These are phyloP conservation scores for Pelargonium cotyledonis DNA, from an alignment of 441 rosid genomes.

Conservation along the genomic window DNA sequence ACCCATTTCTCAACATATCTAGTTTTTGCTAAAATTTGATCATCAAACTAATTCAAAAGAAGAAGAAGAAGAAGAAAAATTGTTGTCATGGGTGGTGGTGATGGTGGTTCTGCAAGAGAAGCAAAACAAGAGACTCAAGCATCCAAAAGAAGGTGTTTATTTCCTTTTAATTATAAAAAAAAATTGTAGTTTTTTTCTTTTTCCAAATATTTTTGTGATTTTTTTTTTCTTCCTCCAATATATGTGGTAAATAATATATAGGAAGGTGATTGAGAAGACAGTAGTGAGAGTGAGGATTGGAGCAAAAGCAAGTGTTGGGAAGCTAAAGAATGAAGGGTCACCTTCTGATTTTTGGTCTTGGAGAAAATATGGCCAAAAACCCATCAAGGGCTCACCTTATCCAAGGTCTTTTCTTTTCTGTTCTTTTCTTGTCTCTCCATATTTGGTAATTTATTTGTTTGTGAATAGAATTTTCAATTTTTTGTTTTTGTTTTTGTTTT, in stretches of 20 bases:
- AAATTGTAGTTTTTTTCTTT: not conserved
- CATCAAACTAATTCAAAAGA: no score
- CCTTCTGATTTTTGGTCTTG: slow-evolving; percentile 58
- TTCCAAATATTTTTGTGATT: not conserved
- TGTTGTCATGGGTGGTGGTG: no score
- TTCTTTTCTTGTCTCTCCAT: not conserved
- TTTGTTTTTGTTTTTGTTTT: slow-evolving; percentile 1
- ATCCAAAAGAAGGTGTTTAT: slow-evolving; percentile 41
- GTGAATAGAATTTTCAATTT: not conserved
- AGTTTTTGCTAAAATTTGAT: no score
- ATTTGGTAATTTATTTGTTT: not conserved
- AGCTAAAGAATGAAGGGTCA: slow-evolving; percentile 50
- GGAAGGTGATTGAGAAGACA: slow-evolving; percentile 53
- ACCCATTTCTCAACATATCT: no score
- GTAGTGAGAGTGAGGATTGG: slow-evolving; percentile 47
- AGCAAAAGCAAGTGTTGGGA: slow-evolving; percentile 34
- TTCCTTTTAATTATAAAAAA: not conserved
- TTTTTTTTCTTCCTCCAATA: not conserved
- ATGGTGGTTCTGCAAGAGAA: slow-evolving; percentile 18
- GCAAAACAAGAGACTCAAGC: slow-evolving; percentile 33
- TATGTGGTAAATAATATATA: not conserved
- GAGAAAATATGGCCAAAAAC: slow-evolving; percentile 56
- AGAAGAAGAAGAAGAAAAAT: no score
- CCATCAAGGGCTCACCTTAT: slow-evolving; percentile 49
- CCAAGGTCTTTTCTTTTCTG: slow-evolving; percentile 32